These are phyloP conservation scores for Paracoccidioides lutzii DNA, from an alignment of 2,329 filamentous ascomycete genomes.

Conservation along the genomic window DNA sequence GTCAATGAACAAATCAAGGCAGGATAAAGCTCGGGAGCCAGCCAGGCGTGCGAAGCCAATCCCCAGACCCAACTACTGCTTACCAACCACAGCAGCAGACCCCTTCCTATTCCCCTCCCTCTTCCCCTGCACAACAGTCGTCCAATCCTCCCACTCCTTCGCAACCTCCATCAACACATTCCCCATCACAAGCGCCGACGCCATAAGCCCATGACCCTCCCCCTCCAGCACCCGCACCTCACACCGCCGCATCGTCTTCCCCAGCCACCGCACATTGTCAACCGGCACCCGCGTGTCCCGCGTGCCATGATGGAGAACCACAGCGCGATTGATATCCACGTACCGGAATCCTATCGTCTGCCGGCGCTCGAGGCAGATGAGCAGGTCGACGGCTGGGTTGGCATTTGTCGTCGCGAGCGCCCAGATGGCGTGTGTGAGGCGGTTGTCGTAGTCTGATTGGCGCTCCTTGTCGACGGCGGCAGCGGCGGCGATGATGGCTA, in stretches of 20 bases:
- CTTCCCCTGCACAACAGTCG: slow-evolving; percentile 41
- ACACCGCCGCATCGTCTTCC: slow-evolving; percentile 83
- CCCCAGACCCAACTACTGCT: background rate
- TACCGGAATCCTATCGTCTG: slow-evolving; percentile 93
- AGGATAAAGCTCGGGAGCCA: no score
- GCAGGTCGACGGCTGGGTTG: slow-evolving; percentile 83
- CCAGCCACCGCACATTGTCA: slow-evolving; percentile 90
- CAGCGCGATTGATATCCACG: slow-evolving; percentile 80
- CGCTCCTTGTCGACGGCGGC: slow-evolving; percentile 39
- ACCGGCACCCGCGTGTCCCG: slow-evolving; percentile 84
- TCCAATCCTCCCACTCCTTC: slow-evolving; percentile 86
- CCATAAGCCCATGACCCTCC: slow-evolving; percentile 93
- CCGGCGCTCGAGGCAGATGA: slow-evolving; percentile 82
- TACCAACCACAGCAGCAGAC: slow-evolving; percentile 11
- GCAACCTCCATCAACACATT: slow-evolving; percentile 89
- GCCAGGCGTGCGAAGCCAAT: no score
- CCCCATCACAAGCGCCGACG: slow-evolving; percentile 83
- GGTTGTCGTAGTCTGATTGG: slow-evolving; percentile 54
- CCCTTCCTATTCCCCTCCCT: slow-evolving; percentile 18
- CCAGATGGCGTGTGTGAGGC: slow-evolving; percentile 90
- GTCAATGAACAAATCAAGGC: no score
- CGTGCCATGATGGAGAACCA: slow-evolving; percentile 88
- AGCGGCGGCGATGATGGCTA: slow-evolving; percentile 39
- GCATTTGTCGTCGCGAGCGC: slow-evolving; percentile 78
- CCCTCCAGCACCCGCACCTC: slow-evolving; percentile 83